Evolutionary conservation across 495 filamentous ascomycete genomes (phyloP).

Genomic region (Neurospora sublineolata): DNA sequence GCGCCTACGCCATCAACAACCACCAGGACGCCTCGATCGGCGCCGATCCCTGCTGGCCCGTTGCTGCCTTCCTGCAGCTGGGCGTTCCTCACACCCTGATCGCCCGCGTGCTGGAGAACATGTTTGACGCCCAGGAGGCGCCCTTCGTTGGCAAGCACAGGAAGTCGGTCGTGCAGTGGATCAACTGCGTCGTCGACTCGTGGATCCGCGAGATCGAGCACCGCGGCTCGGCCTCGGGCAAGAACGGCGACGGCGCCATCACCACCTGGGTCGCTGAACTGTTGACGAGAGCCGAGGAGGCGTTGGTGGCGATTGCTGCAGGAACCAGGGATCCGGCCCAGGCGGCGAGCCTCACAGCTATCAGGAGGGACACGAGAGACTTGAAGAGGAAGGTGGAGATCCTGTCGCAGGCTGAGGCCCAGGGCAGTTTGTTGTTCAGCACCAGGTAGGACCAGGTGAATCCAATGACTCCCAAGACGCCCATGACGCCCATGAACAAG

Average conservation of each 20-base stretch:
- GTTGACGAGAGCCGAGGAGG: slow-evolving; percentile 28
- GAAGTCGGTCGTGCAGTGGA: slow-evolving; percentile 32
- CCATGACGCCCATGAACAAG: not conserved
- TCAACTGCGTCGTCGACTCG: slow-evolving; percentile 22
- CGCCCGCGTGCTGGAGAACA: slow-evolving; percentile 62
- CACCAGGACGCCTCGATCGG: slow-evolving; percentile 52
- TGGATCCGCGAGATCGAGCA: slow-evolving; percentile 34
- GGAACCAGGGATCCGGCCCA: slow-evolving; percentile 12
- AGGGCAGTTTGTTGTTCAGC: slow-evolving; percentile 17
- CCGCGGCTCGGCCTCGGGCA: slow-evolving; percentile 22
- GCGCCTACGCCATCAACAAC: slow-evolving; percentile 62
- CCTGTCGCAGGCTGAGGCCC: slow-evolving; percentile 5
- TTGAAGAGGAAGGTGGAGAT: slow-evolving; percentile 21
- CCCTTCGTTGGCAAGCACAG: slow-evolving; percentile 60
- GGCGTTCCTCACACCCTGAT: slow-evolving; percentile 64
- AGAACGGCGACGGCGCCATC: slow-evolving; percentile 20
- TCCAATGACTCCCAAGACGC: not conserved
- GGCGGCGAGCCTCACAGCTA: slow-evolving; percentile 20
- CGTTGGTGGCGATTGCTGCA: slow-evolving; percentile 13
- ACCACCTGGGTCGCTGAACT: slow-evolving; percentile 32
- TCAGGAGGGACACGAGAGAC: slow-evolving; percentile 8
- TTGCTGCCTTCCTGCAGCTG: slow-evolving; percentile 68
- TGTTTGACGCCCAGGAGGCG: slow-evolving; percentile 73
- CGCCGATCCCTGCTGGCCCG: slow-evolving; percentile 58
- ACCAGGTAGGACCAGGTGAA: not conserved